Conservation (phyloP, 2,329 filamentous ascomycete genomes). For the Dichotomopilus funicola region DNA sequence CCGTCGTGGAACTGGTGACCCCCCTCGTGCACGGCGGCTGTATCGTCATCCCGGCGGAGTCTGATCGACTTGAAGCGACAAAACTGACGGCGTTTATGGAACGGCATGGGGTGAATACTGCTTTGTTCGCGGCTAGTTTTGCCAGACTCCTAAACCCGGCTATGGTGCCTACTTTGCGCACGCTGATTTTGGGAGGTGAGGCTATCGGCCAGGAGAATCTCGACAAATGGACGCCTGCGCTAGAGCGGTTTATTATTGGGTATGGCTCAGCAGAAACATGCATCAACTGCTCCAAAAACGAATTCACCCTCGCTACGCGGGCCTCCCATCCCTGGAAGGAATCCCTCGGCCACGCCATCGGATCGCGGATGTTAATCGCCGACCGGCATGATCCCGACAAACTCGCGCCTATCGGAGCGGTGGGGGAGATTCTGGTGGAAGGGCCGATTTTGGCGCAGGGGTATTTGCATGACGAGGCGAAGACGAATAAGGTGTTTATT, state of each 20-base stretch:
- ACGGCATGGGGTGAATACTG: constrained; percentile 17
- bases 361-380: constrained; percentile 13
- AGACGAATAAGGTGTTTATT: constrained; percentile 32
- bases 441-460: constrained; percentile 15
- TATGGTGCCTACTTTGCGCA: constrained; percentile 16
- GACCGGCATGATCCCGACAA: constrained; percentile 9
- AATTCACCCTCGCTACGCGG: constrained; percentile 17
- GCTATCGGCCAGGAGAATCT: constrained; percentile 15
- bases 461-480: constrained; percentile 20
- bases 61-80: constrained; percentile 29
- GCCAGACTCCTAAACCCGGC: constrained; percentile 18
- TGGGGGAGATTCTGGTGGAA: constrained; percentile 21
- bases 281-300: constrained; percentile 9
- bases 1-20: constrained; percentile 32
- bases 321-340: constrained; percentile 37
- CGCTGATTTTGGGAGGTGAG: constrained; percentile 21
- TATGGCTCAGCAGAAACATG: constrained; percentile 21
- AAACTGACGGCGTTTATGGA: constrained; percentile 27
- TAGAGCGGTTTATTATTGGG: constrained; percentile 12
- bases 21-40: constrained; percentile 33
- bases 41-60: constrained; percentile 34
- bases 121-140: constrained; percentile 21
- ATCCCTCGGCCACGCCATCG: constrained; percentile 30
- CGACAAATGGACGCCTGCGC: constrained; percentile 13
- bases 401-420: constrained; percentile 15